Percentiles rank a stretch among this genome's conserved stretches.
phyloP scores from a whole-genome alignment of 495 filamentous ascomycete genomes.

The Mycothermus thermophilus region DNA sequence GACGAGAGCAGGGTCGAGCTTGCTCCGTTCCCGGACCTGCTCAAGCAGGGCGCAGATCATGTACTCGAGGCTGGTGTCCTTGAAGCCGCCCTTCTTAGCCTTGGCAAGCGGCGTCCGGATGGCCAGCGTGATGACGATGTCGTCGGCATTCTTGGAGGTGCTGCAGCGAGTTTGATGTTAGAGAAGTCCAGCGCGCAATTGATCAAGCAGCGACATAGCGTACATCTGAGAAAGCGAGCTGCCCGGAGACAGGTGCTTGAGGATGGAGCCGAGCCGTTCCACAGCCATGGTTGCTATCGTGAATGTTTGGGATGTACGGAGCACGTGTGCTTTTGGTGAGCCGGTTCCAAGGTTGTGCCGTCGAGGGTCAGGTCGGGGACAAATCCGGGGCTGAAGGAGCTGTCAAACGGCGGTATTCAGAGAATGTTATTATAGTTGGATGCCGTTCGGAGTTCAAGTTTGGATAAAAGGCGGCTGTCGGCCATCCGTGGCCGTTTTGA shows the following conservation, averaged over 20 bases:
- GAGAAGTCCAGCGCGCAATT: neutral
- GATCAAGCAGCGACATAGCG: constrained; percentile 15
- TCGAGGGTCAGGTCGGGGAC: no score
- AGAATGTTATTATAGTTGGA: no score
- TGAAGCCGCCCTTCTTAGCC: constrained; percentile 73
- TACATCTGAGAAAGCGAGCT: constrained; percentile 66
- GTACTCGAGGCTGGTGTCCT: constrained; percentile 84
- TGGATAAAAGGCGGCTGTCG: no score
- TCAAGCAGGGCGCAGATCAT: constrained; percentile 67
- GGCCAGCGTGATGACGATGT: constrained; percentile 82
- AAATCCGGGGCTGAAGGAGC: no score
- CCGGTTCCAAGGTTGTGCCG: no score
- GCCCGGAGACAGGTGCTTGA: constrained; percentile 70
- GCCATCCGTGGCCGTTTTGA: no score
- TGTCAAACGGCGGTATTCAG: no score
- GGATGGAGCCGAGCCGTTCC: constrained; percentile 72
- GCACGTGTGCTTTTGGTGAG: neutral
- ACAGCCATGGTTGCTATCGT: constrained; percentile 51
- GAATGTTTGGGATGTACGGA: neutral
- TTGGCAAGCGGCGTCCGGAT: constrained; percentile 70
- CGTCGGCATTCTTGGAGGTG: constrained; percentile 87
- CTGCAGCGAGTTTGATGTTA: constrained; percentile 30
- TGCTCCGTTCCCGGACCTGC: constrained; percentile 57
- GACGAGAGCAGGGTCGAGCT: constrained; percentile 66
- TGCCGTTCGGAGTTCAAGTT: no score